A percentile compares a stretch with the other conserved stretches of the same genome.
phyloP scores from a whole-genome alignment of 2,329 filamentous ascomycete species.

The Ophiocordyceps australis region DNA sequence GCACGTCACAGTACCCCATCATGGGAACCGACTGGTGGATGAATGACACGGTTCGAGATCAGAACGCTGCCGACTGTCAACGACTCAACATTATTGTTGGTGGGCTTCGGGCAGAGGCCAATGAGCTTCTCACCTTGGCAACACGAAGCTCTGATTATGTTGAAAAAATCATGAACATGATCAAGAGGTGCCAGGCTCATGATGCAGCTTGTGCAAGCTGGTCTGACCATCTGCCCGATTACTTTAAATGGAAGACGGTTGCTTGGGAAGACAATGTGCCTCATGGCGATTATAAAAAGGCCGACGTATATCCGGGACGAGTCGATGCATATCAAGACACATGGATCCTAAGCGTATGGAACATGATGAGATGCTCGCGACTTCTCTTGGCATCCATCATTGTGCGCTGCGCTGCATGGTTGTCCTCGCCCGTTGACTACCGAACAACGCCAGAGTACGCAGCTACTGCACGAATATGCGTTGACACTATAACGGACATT shows the following conservation, averaged over 20 bases:
- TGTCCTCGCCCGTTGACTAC: constrained; percentile 41
- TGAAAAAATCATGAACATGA: constrained; percentile 29
- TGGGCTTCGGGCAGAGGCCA: constrained; percentile 36
- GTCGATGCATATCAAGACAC: constrained; percentile 42
- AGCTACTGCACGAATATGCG: constrained; percentile 28
- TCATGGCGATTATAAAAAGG: constrained; percentile 28
- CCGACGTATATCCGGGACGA: constrained; percentile 40
- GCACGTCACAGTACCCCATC: constrained; percentile 28
- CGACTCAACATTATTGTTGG: constrained; percentile 32
- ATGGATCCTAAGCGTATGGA: constrained; percentile 39
- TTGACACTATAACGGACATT: constrained; percentile 37
- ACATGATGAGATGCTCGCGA: constrained; percentile 32
- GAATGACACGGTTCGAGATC: constrained; percentile 28
- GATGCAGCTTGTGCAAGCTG: constrained; percentile 34
- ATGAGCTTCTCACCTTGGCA: constrained; percentile 25
- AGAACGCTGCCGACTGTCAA: constrained; percentile 27
- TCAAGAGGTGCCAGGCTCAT: constrained; percentile 29
- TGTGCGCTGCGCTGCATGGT: constrained; percentile 42
- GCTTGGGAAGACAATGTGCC: constrained; percentile 37
- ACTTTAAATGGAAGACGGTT: constrained; percentile 32
- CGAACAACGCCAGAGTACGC: constrained; percentile 44
- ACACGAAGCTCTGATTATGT: constrained; percentile 28
- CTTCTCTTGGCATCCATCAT: constrained; percentile 35
- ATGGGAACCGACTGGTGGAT: constrained; percentile 44
- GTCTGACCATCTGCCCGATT: constrained; percentile 28